Base-by-base conservation (phyloP, 371 early-diverging fungal species). In the Nematocida homosporus region DNA sequence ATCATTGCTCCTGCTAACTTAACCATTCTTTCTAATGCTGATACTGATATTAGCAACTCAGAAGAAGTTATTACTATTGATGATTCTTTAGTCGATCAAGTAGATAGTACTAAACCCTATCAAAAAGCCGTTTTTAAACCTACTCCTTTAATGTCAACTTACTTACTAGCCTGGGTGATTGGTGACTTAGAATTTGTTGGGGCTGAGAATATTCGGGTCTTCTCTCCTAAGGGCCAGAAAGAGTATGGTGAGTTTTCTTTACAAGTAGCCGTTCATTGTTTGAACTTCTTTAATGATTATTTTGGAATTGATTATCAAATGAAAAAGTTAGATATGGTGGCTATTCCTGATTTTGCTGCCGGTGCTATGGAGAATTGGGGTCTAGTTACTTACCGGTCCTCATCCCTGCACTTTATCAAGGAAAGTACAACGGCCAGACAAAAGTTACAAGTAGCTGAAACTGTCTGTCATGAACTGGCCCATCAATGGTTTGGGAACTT, bases 401-500 rank as follows among this genome's bases (percentile, higher is more conserved):
- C 88, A 32, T 86, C 86, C 13, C 84, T 94, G 5, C 83, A 93
- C 5, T 87, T 86, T 68, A 88, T 89, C 65, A 87, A 87, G 55
- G 83, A 86, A 77, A 86, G 80, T 1, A 88, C 89, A 20, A 83
- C 88, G 41, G 82, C 87, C 48, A 82, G 79, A 13, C 80, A 86
- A 51, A 91, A 90, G 86, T 85, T 91, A 80, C 81, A 86, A 42
- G 87, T 91, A 44, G 92, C 92, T 0, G 89, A 89, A 59, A 88
- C 89, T 32, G 90, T 93, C 2, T 88, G 89, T 54, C 95, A 94
- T 82, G 95, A 95, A 86, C 85, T 93, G 23, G 93, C 92, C 2
- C 93, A 93, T 83, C 92, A 92, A 87, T 92, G 93, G 86, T 93
- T 95, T 83, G 95, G 95, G 27, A 93, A 95, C 83, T 83, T 93